Base-by-base conservation (phyloP, 148 eudicot species). In the Vaccinium macrocarpon region DNA sequence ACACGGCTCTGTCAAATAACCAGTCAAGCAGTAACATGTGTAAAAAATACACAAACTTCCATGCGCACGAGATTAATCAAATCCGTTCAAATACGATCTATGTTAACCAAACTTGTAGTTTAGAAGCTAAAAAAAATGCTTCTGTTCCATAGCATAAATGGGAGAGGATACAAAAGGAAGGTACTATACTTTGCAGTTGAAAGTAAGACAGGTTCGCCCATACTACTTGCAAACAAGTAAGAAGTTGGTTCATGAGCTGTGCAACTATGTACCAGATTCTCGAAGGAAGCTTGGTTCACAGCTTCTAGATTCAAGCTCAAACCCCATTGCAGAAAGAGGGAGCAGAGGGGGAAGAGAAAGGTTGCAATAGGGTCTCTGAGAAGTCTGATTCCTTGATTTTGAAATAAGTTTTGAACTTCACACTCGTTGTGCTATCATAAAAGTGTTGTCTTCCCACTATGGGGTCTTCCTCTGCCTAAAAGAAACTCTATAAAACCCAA, bases 1-100 rank as follows among this genome's bases (percentile, higher is more conserved):
- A 97, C 96, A 80, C 92, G 92, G 87, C 90, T 97, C 99, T 97
- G 92, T 64, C 35, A 12, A 84, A 48, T 38, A 82, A 76, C 21
- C 25, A 73, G 16, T 52, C 19, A 76, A 86, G 7, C 42, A 74
- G 27, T 16, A 16, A 29, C 0, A n/a, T 25, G 38, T 35, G 68
- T 61, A 7, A 5, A 66, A 27, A 59, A 35, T 18, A 19, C 13
- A 2, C 3, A 18, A 62, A 46, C 66, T 68, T 70, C 16, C 51
- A 18, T 52, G 38, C 21, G 21, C 84, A 82, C n/a, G 19, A 32
- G 13, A 82, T 64, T 64, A 10, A 10, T 66, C 35, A 66, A 66
- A 11, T 35, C 38, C 3, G 38, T 2, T 35, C 38, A 35, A 32
- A 32, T 15, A 29, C 76, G 32, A 13, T 29, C 8, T 71, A n/a